Percentiles rank a stretch among this genome's conserved stretches.
Conservation (phyloP, 192 early-diverging fungal genomes). For the Linnemannia hyalina region DNA sequence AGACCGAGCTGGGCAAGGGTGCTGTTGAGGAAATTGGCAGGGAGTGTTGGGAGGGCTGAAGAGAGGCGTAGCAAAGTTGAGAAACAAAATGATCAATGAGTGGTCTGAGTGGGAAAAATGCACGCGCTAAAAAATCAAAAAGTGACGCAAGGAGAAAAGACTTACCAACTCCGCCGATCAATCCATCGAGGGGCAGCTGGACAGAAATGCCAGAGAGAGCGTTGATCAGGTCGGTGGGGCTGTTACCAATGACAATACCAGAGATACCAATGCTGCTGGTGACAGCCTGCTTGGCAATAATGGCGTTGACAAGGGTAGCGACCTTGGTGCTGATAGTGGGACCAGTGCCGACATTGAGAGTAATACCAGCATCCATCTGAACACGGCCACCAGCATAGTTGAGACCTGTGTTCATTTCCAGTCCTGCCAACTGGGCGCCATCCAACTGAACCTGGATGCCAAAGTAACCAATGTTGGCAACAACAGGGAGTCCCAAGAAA, state of each 20-base stretch:
- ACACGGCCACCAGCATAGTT: constrained; percentile 18
- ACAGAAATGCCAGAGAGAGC: constrained; percentile 24
- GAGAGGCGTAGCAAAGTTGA: neutral
- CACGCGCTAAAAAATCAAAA: neutral
- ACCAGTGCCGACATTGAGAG: constrained; percentile 18
- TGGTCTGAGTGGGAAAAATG: too few species aligned
- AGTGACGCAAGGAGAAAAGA: too few species aligned
- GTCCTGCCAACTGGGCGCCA: constrained; percentile 9
- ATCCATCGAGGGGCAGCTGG: constrained; percentile 18
- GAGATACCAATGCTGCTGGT: constrained; percentile 17
- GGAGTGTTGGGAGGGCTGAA: neutral
- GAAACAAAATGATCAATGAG: neutral
- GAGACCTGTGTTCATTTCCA: constrained; percentile 12
- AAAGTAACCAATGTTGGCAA: constrained; percentile 30
- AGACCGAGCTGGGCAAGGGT: constrained; percentile 20
- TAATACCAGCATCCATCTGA: constrained; percentile 25
- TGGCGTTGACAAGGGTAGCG: constrained; percentile 20
- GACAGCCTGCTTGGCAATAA: constrained; percentile 24
- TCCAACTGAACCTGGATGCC: constrained; percentile 24
- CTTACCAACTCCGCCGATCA: constrained; percentile 18
- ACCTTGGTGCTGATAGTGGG: constrained; percentile 15
- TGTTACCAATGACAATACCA: constrained; percentile 20
- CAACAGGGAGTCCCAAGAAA: constrained; percentile 25
- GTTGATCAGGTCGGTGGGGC: constrained; percentile 12
- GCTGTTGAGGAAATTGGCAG: constrained; percentile 8